These are phyloP conservation scores for Mrakia hoshinonis DNA, from an alignment of 768 basidiomycete genomes.

Conservation along the genomic window DNA sequence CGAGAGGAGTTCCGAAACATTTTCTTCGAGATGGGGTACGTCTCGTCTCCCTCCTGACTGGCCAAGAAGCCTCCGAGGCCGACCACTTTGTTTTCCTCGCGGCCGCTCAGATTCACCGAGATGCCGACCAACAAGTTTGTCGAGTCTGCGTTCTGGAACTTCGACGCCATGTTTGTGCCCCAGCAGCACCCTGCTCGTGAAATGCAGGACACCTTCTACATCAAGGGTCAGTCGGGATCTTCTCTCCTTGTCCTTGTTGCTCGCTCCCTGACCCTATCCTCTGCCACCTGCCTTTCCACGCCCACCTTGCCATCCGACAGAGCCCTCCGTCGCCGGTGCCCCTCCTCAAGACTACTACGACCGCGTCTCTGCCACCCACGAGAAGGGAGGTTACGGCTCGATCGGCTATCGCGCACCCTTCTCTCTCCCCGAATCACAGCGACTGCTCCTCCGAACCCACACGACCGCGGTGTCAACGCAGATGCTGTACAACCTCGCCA, in stretches of 20 bases:
- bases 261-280: background rate
- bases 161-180: slow-evolving; percentile 94
- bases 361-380: slow-evolving; percentile 70
- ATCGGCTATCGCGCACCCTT: slow-evolving; percentile 96
- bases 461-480: slow-evolving; percentile 89
- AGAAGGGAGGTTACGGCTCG: slow-evolving; percentile 75
- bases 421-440: slow-evolving; percentile 81
- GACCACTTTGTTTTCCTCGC: background rate
- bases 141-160: slow-evolving; percentile 98
- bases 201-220: slow-evolving; percentile 95
- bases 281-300: too few relatives aligned
- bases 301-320: slow-evolving; percentile 42
- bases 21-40: slow-evolving; percentile 98
- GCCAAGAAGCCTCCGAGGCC: background rate
- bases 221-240: slow-evolving; percentile 56
- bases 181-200: slow-evolving; percentile 98
- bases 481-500: slow-evolving; percentile 90
- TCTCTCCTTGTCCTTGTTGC: background rate
- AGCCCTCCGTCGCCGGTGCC: slow-evolving; percentile 65
- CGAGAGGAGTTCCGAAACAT: slow-evolving; percentile 95
- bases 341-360: slow-evolving; percentile 78
- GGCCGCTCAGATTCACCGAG: slow-evolving; percentile 69
- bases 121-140: slow-evolving; percentile 96
- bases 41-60: slow-evolving; percentile 4
- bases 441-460: slow-evolving; percentile 88